phyloP scores from a whole-genome alignment of 192 early-diverging fungal species.

The Spizellomyces punctatus region DNA sequence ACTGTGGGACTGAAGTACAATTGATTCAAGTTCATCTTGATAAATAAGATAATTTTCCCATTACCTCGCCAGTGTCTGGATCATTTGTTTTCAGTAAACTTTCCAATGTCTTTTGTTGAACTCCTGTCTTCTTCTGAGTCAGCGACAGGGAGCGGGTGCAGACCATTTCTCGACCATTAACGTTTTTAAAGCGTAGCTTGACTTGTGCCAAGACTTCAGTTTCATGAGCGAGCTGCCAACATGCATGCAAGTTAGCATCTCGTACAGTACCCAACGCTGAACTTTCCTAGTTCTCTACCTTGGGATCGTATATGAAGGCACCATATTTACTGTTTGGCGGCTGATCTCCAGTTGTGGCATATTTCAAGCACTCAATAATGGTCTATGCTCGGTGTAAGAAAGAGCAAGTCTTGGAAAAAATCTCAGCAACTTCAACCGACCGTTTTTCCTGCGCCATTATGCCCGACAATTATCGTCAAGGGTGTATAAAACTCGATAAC shows the following conservation, averaged over 20 bases:
- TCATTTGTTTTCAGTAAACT: constrained; percentile 44
- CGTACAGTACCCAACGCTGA: no score
- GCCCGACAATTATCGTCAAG: constrained; percentile 92
- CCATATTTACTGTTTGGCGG: constrained; percentile 87
- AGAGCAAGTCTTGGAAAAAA: no score
- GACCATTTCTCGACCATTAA: constrained; percentile 71
- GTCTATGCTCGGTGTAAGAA: constrained; percentile 50
- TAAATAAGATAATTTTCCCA: no score
- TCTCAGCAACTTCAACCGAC: constrained; percentile 37
- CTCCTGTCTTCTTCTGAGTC: constrained; percentile 64
- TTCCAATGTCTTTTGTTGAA: constrained; percentile 80
- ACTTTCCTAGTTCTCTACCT: constrained; percentile 45
- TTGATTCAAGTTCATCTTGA: not conserved
- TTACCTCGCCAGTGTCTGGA: constrained; percentile 31
- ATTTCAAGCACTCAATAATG: constrained; percentile 96
- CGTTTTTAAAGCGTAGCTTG: constrained; percentile 80
- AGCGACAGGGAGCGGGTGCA: constrained; percentile 76
- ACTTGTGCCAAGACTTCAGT: constrained; percentile 90
- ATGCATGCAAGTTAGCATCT: not conserved
- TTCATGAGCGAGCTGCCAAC: constrained; percentile 64
- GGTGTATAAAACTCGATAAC: constrained; percentile 87
- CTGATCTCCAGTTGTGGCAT: constrained; percentile 86
- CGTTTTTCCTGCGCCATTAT: constrained; percentile 97
- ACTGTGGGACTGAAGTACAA: constrained; percentile 51
- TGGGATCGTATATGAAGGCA: constrained; percentile 95